Base-by-base conservation (phyloP, 352 stramenopile genomes). In the Phytopythium vexans region DNA sequence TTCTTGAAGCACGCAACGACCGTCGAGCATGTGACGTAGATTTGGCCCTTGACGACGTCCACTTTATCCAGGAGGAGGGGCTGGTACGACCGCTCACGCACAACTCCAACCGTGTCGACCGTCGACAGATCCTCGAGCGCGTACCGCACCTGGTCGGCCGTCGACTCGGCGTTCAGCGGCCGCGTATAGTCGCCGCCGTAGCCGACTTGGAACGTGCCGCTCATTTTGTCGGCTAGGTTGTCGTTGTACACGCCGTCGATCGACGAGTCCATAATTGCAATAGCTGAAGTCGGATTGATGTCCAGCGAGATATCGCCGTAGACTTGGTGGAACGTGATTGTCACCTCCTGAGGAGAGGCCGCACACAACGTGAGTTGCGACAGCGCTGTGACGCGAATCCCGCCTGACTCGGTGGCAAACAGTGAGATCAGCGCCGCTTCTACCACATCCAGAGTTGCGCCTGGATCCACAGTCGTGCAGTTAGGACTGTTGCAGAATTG, bases 151-250 rank as follows among this genome's bases (percentile, higher is more conserved):
- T 91, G 80, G 15, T 74, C 51, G 1, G 62, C 76, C n/a, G 63
- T 83, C 1, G 81, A 90, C 49, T 89, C 77, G 1, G 79, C 69
- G 33, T 94, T 91, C 15, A 94, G 46, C 0, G 77, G 66, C 0
- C 71, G 73, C 0, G 81, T 94, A 43, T 75, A 89, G 35, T 64
- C 61, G 31, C 63, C 74, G 11, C 72, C 66, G 57, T 89, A 92
- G 0, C 80, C 79, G 7, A 94, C 59, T 54, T 89, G 80, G 58
- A 92, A 92, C 14, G 81, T 94, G 1, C 83, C 81, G 33, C 82
- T 93, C 78, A 93, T 91, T 41, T 62, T 74, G 6, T 77, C 65
- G 0, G 56, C 55, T 6, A 58, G 52, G 0, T 70, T 51, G 33
- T 80, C 70, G 21, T 68, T 73, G 58, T 85, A 91, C 2, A 91